A percentile compares a stretch with the other conserved stretches of the same genome.
Evolutionary conservation across 1,284 basidiomycete genomes (phyloP).

Genomic region (Dichomitus squalens): DNA sequence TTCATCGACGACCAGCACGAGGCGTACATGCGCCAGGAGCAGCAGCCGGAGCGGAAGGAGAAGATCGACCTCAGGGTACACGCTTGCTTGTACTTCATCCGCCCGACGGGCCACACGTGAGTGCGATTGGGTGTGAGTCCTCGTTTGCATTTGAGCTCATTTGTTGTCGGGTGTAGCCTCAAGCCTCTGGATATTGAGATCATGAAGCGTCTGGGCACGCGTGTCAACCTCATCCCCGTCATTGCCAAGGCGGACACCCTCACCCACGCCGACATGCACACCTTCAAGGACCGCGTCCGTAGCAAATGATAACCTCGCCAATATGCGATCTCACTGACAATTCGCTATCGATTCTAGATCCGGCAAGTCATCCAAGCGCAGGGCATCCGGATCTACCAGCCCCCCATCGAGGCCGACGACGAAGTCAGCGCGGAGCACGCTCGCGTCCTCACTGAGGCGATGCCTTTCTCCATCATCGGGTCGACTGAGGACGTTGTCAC

Average conservation of each 20-base stretch:
- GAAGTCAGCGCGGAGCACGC: conserved; percentile 89
- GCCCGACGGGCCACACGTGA: conserved; percentile 95
- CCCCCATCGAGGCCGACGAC: conserved; percentile 92
- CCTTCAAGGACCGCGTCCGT: conserved; percentile 92
- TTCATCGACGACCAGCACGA: conserved; percentile 99
- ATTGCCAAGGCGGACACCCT: conserved; percentile 97
- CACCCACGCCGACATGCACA: conserved; percentile 88
- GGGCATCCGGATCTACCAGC: conserved; percentile 93
- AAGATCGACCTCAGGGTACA: conserved; percentile 97
- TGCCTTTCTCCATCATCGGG: conserved; percentile 99
- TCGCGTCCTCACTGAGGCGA: conserved; percentile 83
- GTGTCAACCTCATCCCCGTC: conserved; percentile 98
- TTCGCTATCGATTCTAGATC: conserved; percentile 52
- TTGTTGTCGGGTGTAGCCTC: conserved; percentile 60
- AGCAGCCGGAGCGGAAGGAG: conserved; percentile 91
- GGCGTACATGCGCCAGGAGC: conserved; percentile 99
- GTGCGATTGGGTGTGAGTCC: conserved; percentile 36
- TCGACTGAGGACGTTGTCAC: conserved; percentile 95
- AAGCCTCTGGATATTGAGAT: conserved; percentile 99
- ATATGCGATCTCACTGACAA: conserved; percentile 1
- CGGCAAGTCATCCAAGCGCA: conserved; percentile 91
- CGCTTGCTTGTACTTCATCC: conserved; percentile 97
- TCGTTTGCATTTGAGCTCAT: no score
- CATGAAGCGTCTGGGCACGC: conserved; percentile 96
- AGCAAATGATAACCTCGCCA: not conserved